Evolutionary conservation across 2,329 filamentous ascomycete genomes (phyloP).

Genomic region (Exophiala oligosperma): DNA sequence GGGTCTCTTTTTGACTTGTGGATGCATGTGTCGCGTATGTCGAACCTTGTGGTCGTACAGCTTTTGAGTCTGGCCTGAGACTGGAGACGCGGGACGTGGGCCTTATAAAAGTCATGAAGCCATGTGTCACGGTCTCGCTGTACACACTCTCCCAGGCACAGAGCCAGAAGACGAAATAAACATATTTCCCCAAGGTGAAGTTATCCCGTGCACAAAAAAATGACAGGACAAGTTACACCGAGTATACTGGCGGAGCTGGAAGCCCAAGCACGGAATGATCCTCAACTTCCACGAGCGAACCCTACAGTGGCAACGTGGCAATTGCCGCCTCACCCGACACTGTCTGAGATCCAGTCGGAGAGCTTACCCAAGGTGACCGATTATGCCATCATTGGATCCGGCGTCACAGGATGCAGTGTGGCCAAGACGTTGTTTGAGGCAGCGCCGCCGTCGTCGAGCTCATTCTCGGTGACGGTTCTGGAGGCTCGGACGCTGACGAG

Average conservation of each 20-base stretch:
- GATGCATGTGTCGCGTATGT: too few relatives aligned
- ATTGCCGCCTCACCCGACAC: constrained; percentile 26
- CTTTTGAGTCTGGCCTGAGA: too few relatives aligned
- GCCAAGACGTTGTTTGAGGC: constrained; percentile 33
- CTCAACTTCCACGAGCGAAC: constrained; percentile 36
- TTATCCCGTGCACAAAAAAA: not conserved
- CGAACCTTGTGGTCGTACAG: too few relatives aligned
- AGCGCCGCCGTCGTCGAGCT: not conserved
- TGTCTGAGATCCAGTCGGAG: constrained; percentile 21
- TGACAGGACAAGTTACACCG: not conserved
- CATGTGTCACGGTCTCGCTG: too few relatives aligned
- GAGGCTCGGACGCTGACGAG: constrained; percentile 37
- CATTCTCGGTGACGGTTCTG: constrained; percentile 30
- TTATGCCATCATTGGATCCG: constrained; percentile 37
- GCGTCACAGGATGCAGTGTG: constrained; percentile 36
- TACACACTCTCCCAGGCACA: too few relatives aligned
- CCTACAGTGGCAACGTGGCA: constrained; percentile 40
- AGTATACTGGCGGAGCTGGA: not conserved
- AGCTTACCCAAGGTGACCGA: constrained; percentile 28
- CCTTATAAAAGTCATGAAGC: too few relatives aligned
- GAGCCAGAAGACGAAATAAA: too few relatives aligned
- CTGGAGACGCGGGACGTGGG: too few relatives aligned
- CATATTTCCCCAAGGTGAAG: not conserved
- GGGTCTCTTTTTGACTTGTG: too few relatives aligned
- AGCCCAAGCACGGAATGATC: constrained; percentile 28